Evolutionary conservation across 2,329 filamentous ascomycete genomes (phyloP).

Genomic region (Pseudopyricularia cyperi): DNA sequence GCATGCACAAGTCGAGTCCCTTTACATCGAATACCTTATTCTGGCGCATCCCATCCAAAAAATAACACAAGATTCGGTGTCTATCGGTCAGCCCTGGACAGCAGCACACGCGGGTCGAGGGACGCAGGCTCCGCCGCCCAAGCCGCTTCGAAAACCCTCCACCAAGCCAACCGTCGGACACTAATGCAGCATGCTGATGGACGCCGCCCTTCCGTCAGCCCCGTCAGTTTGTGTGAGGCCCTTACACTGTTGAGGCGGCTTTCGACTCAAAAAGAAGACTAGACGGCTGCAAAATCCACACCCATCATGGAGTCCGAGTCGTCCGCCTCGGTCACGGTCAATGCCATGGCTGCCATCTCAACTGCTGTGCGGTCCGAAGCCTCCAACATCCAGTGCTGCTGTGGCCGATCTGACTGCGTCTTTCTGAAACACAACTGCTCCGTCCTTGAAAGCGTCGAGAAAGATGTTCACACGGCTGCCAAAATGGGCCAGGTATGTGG

Average conservation of each 20-base stretch:
- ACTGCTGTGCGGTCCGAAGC: not conserved
- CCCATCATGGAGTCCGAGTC: not conserved
- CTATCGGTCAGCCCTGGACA: not conserved
- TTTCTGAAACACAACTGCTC: slow-evolving; percentile 71
- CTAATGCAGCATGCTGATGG: not conserved
- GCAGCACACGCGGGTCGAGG: not conserved
- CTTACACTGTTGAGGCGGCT: not conserved
- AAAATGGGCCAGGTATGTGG: slow-evolving; percentile 76
- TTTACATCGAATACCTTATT: not conserved
- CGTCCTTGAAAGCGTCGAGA: slow-evolving; percentile 69
- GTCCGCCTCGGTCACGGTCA: not conserved
- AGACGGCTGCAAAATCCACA: not conserved
- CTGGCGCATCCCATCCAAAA: not conserved
- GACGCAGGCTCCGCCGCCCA: not conserved
- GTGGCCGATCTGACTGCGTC: slow-evolving; percentile 65
- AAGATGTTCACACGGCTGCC: slow-evolving; percentile 76
- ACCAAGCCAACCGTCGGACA: not conserved
- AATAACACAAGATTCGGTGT: too few relatives aligned
- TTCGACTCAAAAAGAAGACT: not conserved
- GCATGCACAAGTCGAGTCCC: too few relatives aligned
- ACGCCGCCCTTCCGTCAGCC: not conserved
- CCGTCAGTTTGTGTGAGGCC: not conserved
- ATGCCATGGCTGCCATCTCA: slow-evolving; percentile 2
- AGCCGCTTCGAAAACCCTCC: not conserved
- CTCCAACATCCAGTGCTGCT: slow-evolving; percentile 58